Percentiles rank a stretch among this genome's conserved stretches.
phyloP scores from a whole-genome alignment of 768 basidiomycete species.

The Boletus insuetus region DNA sequence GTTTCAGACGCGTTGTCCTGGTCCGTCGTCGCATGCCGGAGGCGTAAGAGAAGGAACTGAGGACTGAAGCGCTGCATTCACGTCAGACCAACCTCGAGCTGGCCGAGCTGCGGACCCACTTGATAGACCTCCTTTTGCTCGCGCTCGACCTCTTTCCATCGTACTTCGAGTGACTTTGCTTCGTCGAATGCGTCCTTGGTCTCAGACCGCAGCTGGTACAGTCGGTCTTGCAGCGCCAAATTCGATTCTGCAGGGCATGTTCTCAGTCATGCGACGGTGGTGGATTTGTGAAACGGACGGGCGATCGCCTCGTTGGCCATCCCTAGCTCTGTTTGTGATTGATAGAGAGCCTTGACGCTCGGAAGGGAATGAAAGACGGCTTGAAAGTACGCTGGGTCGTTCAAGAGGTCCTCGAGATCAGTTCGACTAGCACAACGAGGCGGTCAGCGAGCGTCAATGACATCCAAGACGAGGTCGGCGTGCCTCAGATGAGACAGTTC shows the following conservation, averaged over 20 bases:
- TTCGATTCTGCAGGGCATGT: slow-evolving; percentile 57
- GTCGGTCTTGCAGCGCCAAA: slow-evolving; percentile 66
- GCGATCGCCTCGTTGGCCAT: slow-evolving; percentile 86
- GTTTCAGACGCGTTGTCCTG: slow-evolving; percentile 90
- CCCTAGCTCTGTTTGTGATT: slow-evolving; percentile 74
- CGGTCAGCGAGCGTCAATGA: slow-evolving; percentile 7
- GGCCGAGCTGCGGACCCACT: slow-evolving; percentile 39
- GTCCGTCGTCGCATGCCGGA: slow-evolving; percentile 82
- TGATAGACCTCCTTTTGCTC: slow-evolving; percentile 90
- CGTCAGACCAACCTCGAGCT: slow-evolving; percentile 9
- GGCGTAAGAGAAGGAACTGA: slow-evolving; percentile 84
- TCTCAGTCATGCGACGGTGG: slow-evolving; percentile 3
- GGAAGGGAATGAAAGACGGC: slow-evolving; percentile 80
- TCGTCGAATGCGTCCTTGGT: slow-evolving; percentile 88
- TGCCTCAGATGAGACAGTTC: slow-evolving; percentile 74
- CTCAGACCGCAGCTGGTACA: slow-evolving; percentile 74
- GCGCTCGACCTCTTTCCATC: slow-evolving; percentile 85
- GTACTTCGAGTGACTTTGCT: slow-evolving; percentile 73
- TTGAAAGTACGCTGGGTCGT: slow-evolving; percentile 82
- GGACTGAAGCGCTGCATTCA: slow-evolving; percentile 71
- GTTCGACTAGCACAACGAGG: slow-evolving; percentile 55
- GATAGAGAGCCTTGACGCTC: slow-evolving; percentile 70
- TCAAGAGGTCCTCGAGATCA: slow-evolving; percentile 86
- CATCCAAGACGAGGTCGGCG: slow-evolving; percentile 23
- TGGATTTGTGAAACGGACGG: slow-evolving; percentile 46